These are phyloP conservation scores for Hypoxylon sp. DNA, from an alignment of 2,329 filamentous ascomycete genomes.

Conservation along the genomic window DNA sequence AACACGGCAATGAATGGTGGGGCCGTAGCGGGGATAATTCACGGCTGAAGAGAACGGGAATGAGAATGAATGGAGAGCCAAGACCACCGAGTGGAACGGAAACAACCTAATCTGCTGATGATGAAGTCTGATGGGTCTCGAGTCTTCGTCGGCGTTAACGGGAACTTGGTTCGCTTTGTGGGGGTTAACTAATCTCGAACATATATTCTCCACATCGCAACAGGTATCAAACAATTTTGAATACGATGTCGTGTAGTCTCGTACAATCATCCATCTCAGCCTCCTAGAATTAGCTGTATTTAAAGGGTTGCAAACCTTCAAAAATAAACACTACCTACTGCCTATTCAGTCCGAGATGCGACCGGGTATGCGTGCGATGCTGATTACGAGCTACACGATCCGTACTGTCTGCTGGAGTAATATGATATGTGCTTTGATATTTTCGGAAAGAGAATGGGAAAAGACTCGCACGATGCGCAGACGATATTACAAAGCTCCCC, in stretches of 20 bases:
- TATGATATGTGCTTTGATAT: background rate
- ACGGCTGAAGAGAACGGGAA: slow-evolving; percentile 55
- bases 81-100: slow-evolving; percentile 30
- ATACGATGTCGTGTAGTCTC: background rate
- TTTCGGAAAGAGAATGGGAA: background rate
- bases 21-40: slow-evolving; percentile 48
- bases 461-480: background rate
- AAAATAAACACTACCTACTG: background rate
- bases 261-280: background rate
- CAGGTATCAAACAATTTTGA: background rate
- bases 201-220: slow-evolving; percentile 12
- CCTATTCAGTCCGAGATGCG: background rate
- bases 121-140: slow-evolving; percentile 11
- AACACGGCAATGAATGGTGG: slow-evolving; percentile 51
- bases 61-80: slow-evolving; percentile 36
- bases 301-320: background rate
- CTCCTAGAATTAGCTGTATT: background rate
- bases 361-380: background rate
- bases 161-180: slow-evolving; percentile 7
- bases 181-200: background rate
- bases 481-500: background rate
- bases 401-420: background rate
- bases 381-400: background rate
- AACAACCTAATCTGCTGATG: slow-evolving; percentile 19
- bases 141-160: slow-evolving; percentile 31